phyloP scores from a whole-genome alignment of 345 rosid species.

The Populus ilicifolia region DNA sequence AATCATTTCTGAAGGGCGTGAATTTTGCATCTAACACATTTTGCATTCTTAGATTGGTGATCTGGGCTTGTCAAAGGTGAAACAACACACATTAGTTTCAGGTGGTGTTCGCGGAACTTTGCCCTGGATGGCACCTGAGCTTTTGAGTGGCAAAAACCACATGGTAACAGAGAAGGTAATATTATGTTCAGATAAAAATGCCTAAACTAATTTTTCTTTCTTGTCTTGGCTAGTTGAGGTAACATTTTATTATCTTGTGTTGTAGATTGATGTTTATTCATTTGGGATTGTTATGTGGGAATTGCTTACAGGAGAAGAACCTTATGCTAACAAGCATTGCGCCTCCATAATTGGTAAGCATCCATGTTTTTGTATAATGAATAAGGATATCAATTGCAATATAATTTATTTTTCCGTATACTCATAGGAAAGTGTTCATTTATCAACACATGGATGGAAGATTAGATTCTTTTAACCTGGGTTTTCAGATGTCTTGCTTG shows the following conservation, averaged over 20 bases:
- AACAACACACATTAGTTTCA: conserved; percentile 86
- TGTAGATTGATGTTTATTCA: conserved; percentile 95
- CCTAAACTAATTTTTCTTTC: not conserved
- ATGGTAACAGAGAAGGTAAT: conserved; percentile 97
- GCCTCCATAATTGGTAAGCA: conserved; percentile 90
- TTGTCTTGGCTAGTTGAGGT: not conserved
- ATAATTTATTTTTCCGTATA: not conserved
- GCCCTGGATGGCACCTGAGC: conserved; percentile 99
- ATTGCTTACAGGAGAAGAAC: conserved; percentile 91
- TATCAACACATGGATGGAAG: not conserved
- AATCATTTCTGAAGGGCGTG: not conserved
- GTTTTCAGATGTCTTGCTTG: not conserved
- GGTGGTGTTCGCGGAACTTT: conserved; percentile 99
- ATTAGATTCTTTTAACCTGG: not conserved
- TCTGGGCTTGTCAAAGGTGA: conserved; percentile 92
- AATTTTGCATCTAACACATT: conserved; percentile 13
- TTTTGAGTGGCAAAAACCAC: conserved; percentile 89
- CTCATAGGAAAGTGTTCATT: not conserved
- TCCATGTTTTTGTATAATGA: not conserved
- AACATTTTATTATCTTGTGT: conserved; percentile 2
- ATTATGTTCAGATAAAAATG: not conserved
- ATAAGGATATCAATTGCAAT: not conserved
- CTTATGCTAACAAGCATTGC: conserved; percentile 88
- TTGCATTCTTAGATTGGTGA: conserved; percentile 71
- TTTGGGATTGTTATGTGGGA: conserved; percentile 99